A percentile compares a stretch with the other conserved stretches of the same genome.
phyloP scores from a whole-genome alignment of 1,139 yeast genomes.

The Saccharomyces hybrid region DNA sequence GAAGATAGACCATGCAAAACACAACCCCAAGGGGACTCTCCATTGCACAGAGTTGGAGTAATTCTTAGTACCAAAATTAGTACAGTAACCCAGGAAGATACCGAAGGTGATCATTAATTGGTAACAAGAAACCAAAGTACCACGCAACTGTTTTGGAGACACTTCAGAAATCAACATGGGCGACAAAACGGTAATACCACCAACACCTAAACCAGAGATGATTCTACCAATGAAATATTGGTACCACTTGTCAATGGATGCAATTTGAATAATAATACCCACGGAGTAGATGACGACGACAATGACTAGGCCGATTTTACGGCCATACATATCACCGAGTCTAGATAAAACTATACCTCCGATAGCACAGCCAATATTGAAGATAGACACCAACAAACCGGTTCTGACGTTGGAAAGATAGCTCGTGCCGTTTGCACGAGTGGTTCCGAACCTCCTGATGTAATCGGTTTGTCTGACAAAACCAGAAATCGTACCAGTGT shows the following conservation, averaged over 20 bases:
- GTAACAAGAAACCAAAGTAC: slow-evolving; percentile 54
- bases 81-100: slow-evolving; percentile 54
- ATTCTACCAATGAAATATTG: slow-evolving; percentile 54
- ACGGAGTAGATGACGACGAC: slow-evolving; percentile 50
- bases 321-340: slow-evolving; percentile 51
- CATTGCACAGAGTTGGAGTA: slow-evolving; percentile 44
- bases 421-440: slow-evolving; percentile 27
- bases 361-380: slow-evolving; percentile 61
- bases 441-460: slow-evolving; percentile 42
- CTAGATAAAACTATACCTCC: slow-evolving; percentile 52
- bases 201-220: slow-evolving; percentile 57
- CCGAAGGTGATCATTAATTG: slow-evolving; percentile 59
- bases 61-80: slow-evolving; percentile 50
- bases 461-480: slow-evolving; percentile 66
- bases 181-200: slow-evolving; percentile 51
- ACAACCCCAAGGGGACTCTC: slow-evolving; percentile 53
- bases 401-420: slow-evolving; percentile 46
- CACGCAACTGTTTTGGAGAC: slow-evolving; percentile 60
- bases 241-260: slow-evolving; percentile 44
- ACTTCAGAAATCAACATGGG: slow-evolving; percentile 61
- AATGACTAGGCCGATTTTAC: slow-evolving; percentile 50
- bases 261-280: slow-evolving; percentile 56
- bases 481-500: slow-evolving; percentile 75
- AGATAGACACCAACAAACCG: slow-evolving; percentile 56
- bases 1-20: slow-evolving; percentile 38